These are phyloP conservation scores for Monilinia polystroma DNA, from an alignment of 2,329 filamentous ascomycete species.

Conservation along the genomic window DNA sequence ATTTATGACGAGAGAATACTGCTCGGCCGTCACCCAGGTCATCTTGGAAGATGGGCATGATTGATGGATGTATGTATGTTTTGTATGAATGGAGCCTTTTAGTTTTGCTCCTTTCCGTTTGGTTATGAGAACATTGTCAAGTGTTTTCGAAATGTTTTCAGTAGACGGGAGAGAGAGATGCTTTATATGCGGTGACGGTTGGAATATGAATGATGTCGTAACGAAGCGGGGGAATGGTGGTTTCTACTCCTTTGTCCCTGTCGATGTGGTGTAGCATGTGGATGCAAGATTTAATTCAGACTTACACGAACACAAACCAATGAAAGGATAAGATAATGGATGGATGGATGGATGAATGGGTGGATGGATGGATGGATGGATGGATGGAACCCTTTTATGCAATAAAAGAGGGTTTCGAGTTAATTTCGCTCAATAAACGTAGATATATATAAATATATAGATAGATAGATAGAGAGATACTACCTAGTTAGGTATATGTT, in stretches of 20 bases:
- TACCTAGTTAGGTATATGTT: too few relatives aligned
- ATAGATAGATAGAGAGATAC: too few relatives aligned
- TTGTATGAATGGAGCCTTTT: conserved; percentile 16
- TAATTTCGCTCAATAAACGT: background rate
- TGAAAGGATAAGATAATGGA: background rate
- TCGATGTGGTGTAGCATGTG: conserved; percentile 19
- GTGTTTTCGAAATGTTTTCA: background rate
- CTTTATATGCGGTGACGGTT: conserved; percentile 10
- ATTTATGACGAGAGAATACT: conserved; percentile 28
- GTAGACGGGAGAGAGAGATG: background rate
- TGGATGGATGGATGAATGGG: background rate
- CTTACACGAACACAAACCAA: background rate
- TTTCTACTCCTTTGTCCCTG: conserved; percentile 18
- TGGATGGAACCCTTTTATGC: background rate
- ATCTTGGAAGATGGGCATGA: conserved; percentile 61
- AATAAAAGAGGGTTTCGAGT: background rate
- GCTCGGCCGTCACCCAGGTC: conserved; percentile 44
- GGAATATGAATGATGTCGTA: conserved; percentile 11
- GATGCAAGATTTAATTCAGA: conserved; percentile 8
- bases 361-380: too few relatives aligned
- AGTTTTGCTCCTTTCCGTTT: conserved; percentile 16
- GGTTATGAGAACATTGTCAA: conserved; percentile 17
- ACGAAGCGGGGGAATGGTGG: conserved; percentile 10
- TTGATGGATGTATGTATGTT: conserved; percentile 24
- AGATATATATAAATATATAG: too few relatives aligned